These are phyloP conservation scores for Aspergillus nidulans DNA, from an alignment of 495 filamentous ascomycete genomes.

Conservation along the genomic window DNA sequence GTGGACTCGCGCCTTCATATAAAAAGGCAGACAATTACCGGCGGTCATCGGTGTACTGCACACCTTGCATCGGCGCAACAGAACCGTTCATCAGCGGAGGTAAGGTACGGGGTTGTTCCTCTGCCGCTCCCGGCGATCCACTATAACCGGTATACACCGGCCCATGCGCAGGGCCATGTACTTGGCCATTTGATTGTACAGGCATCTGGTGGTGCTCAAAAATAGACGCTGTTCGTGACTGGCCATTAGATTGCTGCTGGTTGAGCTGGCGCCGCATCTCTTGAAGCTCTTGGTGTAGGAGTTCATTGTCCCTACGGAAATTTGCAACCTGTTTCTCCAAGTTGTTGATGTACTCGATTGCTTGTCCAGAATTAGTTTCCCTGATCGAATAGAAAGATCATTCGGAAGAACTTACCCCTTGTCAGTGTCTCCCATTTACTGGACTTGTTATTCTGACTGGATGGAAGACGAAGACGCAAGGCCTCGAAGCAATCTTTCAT, in stretches of 20 bases:
- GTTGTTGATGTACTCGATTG: constrained; percentile 41
- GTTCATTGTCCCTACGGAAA: constrained; percentile 43
- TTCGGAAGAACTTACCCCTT: constrained; percentile 61
- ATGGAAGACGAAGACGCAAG: constrained; percentile 74
- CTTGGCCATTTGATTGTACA: constrained; percentile 35
- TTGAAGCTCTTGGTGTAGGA: constrained; percentile 49
- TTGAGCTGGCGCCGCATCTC: constrained; percentile 44
- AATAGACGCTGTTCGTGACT: constrained; percentile 33
- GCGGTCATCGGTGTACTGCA: constrained; percentile 52
- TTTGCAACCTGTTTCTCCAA: constrained; percentile 33
- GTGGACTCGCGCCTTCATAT: background rate
- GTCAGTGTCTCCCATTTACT: constrained; percentile 99
- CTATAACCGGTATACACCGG: constrained; percentile 33
- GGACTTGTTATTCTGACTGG: constrained; percentile 84
- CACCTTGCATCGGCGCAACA: constrained; percentile 52
- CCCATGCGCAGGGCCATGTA: constrained; percentile 32
- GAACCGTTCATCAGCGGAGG: constrained; percentile 49
- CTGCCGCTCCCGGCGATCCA: constrained; percentile 26
- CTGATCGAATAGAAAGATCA: background rate
- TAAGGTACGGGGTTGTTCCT: constrained; percentile 48
- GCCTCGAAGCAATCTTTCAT: constrained; percentile 98
- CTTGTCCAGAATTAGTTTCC: constrained; percentile 16
- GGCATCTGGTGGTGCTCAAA: constrained; percentile 40
- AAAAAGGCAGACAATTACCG: constrained; percentile 21
- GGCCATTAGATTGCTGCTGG: constrained; percentile 49